A percentile compares a stretch with the other conserved stretches of the same genome.
These are phyloP conservation scores for Zopfia rhizophila DNA, from an alignment of 2,329 filamentous ascomycete species.

Conservation along the genomic window DNA sequence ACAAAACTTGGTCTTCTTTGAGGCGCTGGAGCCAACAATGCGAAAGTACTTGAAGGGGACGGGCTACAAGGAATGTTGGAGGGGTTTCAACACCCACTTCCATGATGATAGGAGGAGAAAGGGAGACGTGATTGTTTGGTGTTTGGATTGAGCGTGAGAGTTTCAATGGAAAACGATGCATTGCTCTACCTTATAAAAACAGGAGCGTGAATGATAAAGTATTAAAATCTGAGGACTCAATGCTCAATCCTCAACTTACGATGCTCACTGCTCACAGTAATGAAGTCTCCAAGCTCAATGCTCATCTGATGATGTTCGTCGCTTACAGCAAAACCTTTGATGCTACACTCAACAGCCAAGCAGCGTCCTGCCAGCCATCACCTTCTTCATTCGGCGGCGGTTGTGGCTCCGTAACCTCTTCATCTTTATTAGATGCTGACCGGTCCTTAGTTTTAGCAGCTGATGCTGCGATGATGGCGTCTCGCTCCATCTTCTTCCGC, in stretches of 20 bases:
- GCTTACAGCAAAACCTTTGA: conserved; percentile 55
- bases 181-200: no score
- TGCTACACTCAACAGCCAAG: conserved; percentile 67
- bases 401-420: conserved; percentile 16
- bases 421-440: conserved; percentile 24
- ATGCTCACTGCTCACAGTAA: no score
- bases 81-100: conserved; percentile 69
- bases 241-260: no score
- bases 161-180: no score
- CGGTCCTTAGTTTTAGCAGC: conserved; percentile 50
- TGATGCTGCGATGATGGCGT: conserved; percentile 47
- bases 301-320: no score
- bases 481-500: conserved; percentile 47
- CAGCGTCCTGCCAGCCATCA: conserved; percentile 68
- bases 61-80: conserved; percentile 67
- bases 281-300: no score
- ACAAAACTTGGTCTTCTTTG: conserved; percentile 64
- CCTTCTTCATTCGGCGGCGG: conserved; percentile 37
- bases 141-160: conserved; percentile 37
- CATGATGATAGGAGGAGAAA: conserved; percentile 70
- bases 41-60: conserved; percentile 54
- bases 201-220: no score
- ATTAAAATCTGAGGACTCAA: no score
- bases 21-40: conserved; percentile 65
- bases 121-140: conserved; percentile 73